Evolutionary conservation across 768 basidiomycete species (phyloP).

Genomic region (Leccinum rimulosum): DNA sequence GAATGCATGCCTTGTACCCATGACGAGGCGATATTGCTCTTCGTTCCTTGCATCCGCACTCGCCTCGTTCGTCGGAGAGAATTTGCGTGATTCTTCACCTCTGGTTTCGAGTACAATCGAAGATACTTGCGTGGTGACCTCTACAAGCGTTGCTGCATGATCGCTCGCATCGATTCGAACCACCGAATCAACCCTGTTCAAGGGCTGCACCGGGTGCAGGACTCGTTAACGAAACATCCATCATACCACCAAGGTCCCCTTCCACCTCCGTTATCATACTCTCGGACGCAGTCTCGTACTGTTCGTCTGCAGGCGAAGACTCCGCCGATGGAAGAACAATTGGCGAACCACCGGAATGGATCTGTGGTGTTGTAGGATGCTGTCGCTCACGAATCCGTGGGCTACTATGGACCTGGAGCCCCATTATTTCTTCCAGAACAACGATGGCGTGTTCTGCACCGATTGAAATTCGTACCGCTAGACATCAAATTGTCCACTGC

Average conservation of each 20-base stretch:
- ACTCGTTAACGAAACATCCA: constrained; percentile 17
- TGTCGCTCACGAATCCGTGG: neutral
- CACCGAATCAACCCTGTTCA: neutral
- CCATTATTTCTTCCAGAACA: constrained; percentile 43
- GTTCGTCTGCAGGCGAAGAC: constrained; percentile 23
- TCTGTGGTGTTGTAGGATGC: neutral
- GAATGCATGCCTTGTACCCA: constrained; percentile 56
- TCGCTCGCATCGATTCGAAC: constrained; percentile 4
- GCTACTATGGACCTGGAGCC: constrained; percentile 30
- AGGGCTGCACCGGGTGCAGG: constrained; percentile 4
- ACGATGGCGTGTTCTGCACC: neutral
- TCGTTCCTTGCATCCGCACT: constrained; percentile 54
- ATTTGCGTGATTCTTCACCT: constrained; percentile 15
- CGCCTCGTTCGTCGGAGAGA: constrained; percentile 36
- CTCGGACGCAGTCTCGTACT: constrained; percentile 28
- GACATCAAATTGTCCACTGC: neutral
- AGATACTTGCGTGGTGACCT: constrained; percentile 15
- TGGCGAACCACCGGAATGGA: neutral
- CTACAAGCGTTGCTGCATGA: constrained; percentile 10
- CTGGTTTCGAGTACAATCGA: neutral
- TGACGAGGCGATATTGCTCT: constrained; percentile 61
- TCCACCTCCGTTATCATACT: constrained; percentile 22
- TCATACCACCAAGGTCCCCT: constrained; percentile 12
- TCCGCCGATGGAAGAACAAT: constrained; percentile 3
- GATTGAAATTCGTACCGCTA: neutral